Percentiles rank a stretch among this genome's conserved stretches.
These are phyloP conservation scores for Ascochyta viciae-villosae DNA, from an alignment of 2,329 filamentous ascomycete species.

Conservation along the genomic window DNA sequence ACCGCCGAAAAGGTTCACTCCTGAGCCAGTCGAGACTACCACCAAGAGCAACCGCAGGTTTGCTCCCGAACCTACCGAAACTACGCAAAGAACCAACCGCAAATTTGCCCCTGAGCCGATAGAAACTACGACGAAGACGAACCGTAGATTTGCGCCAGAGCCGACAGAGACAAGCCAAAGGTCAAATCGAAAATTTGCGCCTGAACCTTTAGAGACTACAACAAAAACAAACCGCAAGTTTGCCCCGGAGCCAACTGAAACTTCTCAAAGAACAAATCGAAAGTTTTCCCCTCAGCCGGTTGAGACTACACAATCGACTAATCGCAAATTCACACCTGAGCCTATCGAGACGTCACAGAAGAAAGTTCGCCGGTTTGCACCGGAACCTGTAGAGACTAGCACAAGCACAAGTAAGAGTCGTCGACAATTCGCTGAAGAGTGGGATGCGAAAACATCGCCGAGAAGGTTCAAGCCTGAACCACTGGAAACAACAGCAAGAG, in stretches of 20 bases:
- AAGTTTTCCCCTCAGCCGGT: constrained; percentile 74
- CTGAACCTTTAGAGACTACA: constrained; percentile 50
- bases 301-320: constrained; percentile 67
- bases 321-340: constrained; percentile 56
- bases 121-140: constrained; percentile 36
- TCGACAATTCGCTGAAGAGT: constrained; percentile 37
- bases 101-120: constrained; percentile 41
- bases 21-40: constrained; percentile 76
- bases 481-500: constrained; percentile 34
- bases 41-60: constrained; percentile 63
- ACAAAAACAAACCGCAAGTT: constrained; percentile 35
- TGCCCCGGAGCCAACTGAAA: constrained; percentile 36
- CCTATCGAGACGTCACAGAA: constrained; percentile 44
- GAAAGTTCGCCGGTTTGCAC: constrained; percentile 52
- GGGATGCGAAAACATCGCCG: constrained; percentile 32
- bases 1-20: constrained; percentile 64
- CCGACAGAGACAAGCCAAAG: constrained; percentile 71
- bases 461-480: constrained; percentile 41
- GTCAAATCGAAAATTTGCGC: constrained; percentile 59
- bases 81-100: constrained; percentile 60
- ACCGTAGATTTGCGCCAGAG: constrained; percentile 68
- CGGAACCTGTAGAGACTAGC: constrained; percentile 39
- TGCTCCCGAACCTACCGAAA: constrained; percentile 76
- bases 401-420: constrained; percentile 32
- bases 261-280: constrained; percentile 48